Evolutionary conservation across 164 flowering plant genomes (phyloP).

Genomic region (Protea cynaroides): DNA sequence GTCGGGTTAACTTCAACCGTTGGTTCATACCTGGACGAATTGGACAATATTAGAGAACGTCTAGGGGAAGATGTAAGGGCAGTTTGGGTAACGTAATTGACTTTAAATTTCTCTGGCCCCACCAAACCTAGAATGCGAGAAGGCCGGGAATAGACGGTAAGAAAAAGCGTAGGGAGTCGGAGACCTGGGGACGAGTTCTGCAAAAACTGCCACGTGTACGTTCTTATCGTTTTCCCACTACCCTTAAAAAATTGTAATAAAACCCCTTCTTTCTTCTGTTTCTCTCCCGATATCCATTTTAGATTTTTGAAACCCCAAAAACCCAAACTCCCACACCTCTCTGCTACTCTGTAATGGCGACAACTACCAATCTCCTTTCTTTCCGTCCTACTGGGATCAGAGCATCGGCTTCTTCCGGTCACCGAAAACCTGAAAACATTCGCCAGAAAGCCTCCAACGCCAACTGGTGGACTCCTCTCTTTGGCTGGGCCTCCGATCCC

Average conservation of each 20-base stretch:
- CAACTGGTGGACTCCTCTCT: constrained; percentile 72
- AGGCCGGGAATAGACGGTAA: constrained; percentile 11
- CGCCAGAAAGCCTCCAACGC: constrained; percentile 24
- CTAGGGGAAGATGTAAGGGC: too few relatives aligned
- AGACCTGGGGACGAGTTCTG: too few relatives aligned
- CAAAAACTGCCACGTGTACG: constrained; percentile 24
- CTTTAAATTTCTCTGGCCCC: too few relatives aligned
- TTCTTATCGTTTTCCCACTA: constrained; percentile 16
- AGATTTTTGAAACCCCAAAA: too few relatives aligned
- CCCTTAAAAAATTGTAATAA: neutral
- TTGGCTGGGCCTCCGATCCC: constrained; percentile 66
- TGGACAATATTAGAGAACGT: too few relatives aligned
- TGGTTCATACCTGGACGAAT: too few relatives aligned
- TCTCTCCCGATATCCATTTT: too few relatives aligned
- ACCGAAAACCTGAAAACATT: constrained; percentile 19
- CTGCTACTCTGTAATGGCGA: constrained; percentile 30
- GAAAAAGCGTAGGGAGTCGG: constrained; percentile 6
- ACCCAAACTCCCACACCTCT: neutral
- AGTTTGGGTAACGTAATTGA: too few relatives aligned
- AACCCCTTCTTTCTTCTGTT: neutral
- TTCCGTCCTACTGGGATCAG: constrained; percentile 25
- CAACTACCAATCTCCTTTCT: constrained; percentile 22
- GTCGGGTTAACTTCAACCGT: too few relatives aligned
- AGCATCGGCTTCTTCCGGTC: constrained; percentile 23
- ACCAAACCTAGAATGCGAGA: too few relatives aligned